Evolutionary conservation across 2,329 filamentous ascomycete species (phyloP).

Genomic region (Diplodia corticola): DNA sequence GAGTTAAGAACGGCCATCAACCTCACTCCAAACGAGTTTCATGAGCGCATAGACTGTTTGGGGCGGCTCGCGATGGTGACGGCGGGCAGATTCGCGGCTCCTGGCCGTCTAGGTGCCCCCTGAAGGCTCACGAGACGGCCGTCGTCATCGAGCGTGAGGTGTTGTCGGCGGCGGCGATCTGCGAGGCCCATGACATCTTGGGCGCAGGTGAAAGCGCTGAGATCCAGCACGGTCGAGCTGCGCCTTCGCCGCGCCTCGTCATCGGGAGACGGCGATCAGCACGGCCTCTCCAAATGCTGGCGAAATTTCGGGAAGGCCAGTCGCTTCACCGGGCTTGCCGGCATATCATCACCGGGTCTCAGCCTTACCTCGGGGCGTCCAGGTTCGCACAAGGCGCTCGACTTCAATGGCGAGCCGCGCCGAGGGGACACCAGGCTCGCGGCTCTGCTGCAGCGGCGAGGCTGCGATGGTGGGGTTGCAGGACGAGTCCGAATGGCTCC

Average conservation of each 20-base stretch:
- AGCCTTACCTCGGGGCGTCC: neutral
- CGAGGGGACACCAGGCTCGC: neutral
- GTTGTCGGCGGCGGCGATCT: neutral
- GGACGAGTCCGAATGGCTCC: neutral
- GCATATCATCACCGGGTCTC: conserved; percentile 1
- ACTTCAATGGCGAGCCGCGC: too few species aligned
- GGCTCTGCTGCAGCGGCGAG: neutral
- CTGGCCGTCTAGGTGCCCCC: neutral
- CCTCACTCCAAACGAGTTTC: conserved; percentile 17
- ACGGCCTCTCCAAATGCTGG: neutral
- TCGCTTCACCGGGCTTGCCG: conserved; percentile 12
- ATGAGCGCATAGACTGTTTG: neutral
- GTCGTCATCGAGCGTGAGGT: conserved; percentile 5
- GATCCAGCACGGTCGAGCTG: conserved; percentile 7
- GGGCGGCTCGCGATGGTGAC: neutral
- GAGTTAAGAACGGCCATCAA: conserved; percentile 7
- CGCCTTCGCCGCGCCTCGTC: conserved; percentile 11
- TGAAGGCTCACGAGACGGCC: conserved; percentile 2
- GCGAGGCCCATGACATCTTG: neutral
- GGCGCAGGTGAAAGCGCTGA: neutral
- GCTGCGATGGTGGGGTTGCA: neutral
- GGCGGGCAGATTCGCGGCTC: neutral
- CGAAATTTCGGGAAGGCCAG: conserved; percentile 8
- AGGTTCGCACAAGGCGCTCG: neutral
- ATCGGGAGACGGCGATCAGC: conserved; percentile 6